Evolutionary conservation across 768 basidiomycete genomes (phyloP).

Genomic region (Tephrocybe sp.): DNA sequence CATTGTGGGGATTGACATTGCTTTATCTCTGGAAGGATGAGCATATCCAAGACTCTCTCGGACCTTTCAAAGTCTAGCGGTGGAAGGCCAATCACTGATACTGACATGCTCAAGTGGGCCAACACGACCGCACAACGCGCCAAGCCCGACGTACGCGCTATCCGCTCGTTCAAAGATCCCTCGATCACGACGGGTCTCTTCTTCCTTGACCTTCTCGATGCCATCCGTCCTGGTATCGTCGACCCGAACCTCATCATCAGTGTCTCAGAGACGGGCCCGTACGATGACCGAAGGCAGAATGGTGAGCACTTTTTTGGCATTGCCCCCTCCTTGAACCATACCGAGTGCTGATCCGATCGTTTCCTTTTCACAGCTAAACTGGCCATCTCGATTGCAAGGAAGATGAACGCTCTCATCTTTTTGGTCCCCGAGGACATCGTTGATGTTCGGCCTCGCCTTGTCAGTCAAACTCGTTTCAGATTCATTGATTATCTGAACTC

Average conservation of each 20-base stretch:
- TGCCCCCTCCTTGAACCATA: neutral
- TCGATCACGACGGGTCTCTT: conserved; percentile 84
- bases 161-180: conserved; percentile 95
- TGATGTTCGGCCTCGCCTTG: conserved; percentile 86
- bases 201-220: conserved; percentile 90
- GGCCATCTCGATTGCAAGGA: conserved; percentile 97
- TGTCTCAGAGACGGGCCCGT: conserved; percentile 59
- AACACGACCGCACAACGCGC: conserved; percentile 81
- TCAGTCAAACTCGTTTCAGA: conserved; percentile 35
- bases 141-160: conserved; percentile 55
- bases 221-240: conserved; percentile 90
- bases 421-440: conserved; percentile 97
- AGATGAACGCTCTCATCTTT: conserved; percentile 95
- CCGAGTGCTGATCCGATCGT: conserved; percentile 2
- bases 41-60: conserved; percentile 87
- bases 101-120: conserved; percentile 95
- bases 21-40: conserved; percentile 48
- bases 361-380: conserved; percentile 68
- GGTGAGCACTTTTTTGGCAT: conserved; percentile 62
- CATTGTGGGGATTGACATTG: neutral
- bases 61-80: conserved; percentile 54
- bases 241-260: conserved; percentile 77
- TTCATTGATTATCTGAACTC: neutral
- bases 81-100: conserved; percentile 85
- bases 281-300: conserved; percentile 90